Evolutionary conservation across 169 alveolate genomes (phyloP), one percentile per base, ranked within the genome.

Genomic region (Hammondia hammondi): DNA sequence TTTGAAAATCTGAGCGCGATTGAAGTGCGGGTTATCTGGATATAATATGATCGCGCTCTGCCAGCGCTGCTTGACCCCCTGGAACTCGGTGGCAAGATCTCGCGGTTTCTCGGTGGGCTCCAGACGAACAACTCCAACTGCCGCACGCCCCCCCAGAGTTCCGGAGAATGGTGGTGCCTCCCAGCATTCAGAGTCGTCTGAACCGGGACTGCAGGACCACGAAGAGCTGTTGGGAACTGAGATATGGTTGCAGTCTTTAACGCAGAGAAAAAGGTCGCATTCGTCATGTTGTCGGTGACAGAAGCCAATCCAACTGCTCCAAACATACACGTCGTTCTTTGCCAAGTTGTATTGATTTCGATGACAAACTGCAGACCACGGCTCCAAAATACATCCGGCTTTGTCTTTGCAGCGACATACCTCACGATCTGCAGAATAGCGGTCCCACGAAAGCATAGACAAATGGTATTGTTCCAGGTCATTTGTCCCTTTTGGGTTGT

Each of bases 21-120:
- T 77, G 29, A 77, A 32, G 87, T 37, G 12, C 87, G 87, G 87
- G 48, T 77, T 77, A 32, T 77, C 87, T 4, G 87, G 87, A 77
- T 77, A 77, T 17, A 77, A 39, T 29, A 39, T 39, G 48, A 77
- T 77, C 27, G 48, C 2, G 87, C 46, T 77, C 21, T 39, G 43
- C 48, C 56, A 39, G 48, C 43, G 56, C 48, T 77, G 56, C 21
- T 24, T 77, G 56, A 17, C 19, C 45, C 56, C 24, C 19, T 39
- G 24, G 87, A 77, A 77, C 48, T 77, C 48, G 27, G 27, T 39
- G 56, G 39, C 45, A 17, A 77, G 46, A 32, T 77, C 87, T 32
- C 24, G 56, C 7, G 87, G 43, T 1, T 17, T 32, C 46, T 32
- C 48, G 48, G 87, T 39, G 19, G 87, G 21, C 45, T 7, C 87